Evolutionary conservation across 2,329 filamentous ascomycete genomes (phyloP).

Genomic region (Davidsoniella australis): DNA sequence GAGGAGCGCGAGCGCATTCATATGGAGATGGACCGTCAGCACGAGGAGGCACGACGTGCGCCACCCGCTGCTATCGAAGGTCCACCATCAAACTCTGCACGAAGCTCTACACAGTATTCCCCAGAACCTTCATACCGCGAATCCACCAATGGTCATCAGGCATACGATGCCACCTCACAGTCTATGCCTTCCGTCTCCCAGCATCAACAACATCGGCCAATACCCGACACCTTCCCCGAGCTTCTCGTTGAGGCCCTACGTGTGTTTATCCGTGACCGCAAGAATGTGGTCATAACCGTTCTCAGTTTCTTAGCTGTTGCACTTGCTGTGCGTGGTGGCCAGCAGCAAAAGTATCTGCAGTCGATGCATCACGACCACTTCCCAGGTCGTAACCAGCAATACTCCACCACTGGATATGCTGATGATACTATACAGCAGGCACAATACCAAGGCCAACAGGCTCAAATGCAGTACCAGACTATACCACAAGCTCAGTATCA

Average conservation of each 20-base stretch:
- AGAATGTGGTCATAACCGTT: constrained; percentile 39
- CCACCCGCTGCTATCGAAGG: constrained; percentile 7
- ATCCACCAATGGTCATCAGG: not conserved
- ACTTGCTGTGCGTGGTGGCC: constrained; percentile 25
- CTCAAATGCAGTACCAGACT: constrained; percentile 14
- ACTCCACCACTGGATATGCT: not conserved
- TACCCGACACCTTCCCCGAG: constrained; percentile 31
- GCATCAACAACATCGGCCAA: not conserved
- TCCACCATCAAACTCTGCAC: constrained; percentile 5
- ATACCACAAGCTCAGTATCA: not conserved
- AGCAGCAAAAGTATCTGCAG: constrained; percentile 15
- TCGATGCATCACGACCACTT: constrained; percentile 6
- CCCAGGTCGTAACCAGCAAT: constrained; percentile 5
- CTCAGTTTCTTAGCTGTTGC: constrained; percentile 37
- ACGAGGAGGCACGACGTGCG: constrained; percentile 5
- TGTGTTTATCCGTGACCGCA: constrained; percentile 38
- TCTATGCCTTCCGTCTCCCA: not conserved
- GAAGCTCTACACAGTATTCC: not conserved
- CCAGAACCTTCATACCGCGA: not conserved
- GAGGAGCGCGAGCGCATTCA: constrained; percentile 7
- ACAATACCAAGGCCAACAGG: constrained; percentile 18
- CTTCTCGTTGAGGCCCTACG: constrained; percentile 35
- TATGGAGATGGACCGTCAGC: constrained; percentile 2
- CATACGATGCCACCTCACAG: not conserved
- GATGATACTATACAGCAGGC: constrained; percentile 16